These are phyloP conservation scores for Saccharum spontaneum DNA, from an alignment of 176 grass and related monocot genomes.

Conservation along the genomic window DNA sequence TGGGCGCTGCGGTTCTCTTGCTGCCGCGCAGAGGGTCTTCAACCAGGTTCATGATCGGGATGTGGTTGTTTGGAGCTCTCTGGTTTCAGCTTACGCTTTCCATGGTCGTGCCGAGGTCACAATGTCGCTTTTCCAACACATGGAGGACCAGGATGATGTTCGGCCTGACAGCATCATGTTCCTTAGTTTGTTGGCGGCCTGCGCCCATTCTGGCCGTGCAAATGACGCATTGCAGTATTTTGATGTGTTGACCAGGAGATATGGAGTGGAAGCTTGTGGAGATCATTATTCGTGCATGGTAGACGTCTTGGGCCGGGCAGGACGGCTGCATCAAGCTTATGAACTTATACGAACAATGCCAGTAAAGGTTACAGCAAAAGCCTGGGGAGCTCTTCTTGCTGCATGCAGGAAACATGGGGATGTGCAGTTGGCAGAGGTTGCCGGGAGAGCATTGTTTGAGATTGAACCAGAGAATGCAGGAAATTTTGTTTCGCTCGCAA, in stretches of 20 bases:
- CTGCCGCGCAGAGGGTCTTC: constrained; percentile 35
- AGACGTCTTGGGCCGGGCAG: constrained; percentile 68
- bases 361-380: constrained; percentile 52
- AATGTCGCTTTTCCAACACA: constrained; percentile 48
- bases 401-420: constrained; percentile 70
- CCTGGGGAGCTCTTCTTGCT: constrained; percentile 78
- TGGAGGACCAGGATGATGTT: constrained; percentile 47
- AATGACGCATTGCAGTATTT: constrained; percentile 65
- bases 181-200: constrained; percentile 60
- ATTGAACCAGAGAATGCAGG: constrained; percentile 71
- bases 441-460: constrained; percentile 57
- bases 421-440: constrained; percentile 55
- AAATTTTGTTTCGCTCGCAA: constrained; percentile 65
- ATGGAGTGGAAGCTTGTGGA: constrained; percentile 40
- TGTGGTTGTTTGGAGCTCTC: constrained; percentile 63
- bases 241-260: constrained; percentile 45
- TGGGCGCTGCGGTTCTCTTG: constrained; percentile 47
- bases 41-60: constrained; percentile 50
- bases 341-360: constrained; percentile 63
- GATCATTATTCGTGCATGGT: constrained; percentile 79
- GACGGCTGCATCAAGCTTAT: constrained; percentile 56
- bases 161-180: constrained; percentile 63
- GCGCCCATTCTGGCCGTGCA: constrained; percentile 55
- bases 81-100: constrained; percentile 66
- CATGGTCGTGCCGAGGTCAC: constrained; percentile 53